Conservation (phyloP, 2,329 filamentous ascomycete genomes). For the Elsinoe necatrix region DNA sequence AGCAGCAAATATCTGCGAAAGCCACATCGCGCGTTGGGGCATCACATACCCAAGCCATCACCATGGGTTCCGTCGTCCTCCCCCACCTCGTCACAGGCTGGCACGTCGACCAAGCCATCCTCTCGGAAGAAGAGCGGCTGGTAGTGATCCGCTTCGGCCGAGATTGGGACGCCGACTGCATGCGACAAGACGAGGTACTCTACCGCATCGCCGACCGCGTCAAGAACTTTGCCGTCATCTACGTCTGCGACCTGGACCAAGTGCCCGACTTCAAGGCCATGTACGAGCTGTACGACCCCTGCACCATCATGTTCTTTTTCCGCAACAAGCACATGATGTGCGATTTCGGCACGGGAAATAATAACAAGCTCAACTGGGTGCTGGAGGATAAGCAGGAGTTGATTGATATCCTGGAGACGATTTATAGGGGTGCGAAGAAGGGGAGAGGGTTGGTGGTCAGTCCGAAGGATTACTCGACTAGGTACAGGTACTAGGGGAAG, state of each 20-base stretch:
- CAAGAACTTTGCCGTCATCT: conserved; percentile 88
- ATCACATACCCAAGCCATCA: too few species aligned
- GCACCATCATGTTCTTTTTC: conserved; percentile 97
- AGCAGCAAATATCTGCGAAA: too few species aligned
- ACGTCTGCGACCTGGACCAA: conserved; percentile 86
- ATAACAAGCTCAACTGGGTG: conserved; percentile 97
- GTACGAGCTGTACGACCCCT: conserved; percentile 75
- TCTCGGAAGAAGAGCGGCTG: conserved; percentile 80
- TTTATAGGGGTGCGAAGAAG: conserved; percentile 98
- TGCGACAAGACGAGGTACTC: conserved; percentile 84
- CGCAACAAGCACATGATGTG: conserved; percentile 99
- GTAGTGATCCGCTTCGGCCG: conserved; percentile 91
- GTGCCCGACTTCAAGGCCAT: conserved; percentile 92
- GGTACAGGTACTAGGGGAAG: conserved; percentile 55
- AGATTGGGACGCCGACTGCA: conserved; percentile 73
- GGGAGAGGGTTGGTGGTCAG: conserved; percentile 92
- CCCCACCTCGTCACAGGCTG: conserved; percentile 86
- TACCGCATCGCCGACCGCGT: conserved; percentile 90
- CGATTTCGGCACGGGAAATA: conserved; percentile 96
- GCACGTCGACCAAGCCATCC: conserved; percentile 97
- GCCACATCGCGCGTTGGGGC: too few species aligned
- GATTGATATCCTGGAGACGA: conserved; percentile 96
- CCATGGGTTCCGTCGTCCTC: conserved; percentile 78
- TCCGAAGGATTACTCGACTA: conserved; percentile 74
- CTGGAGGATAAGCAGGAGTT: conserved; percentile 96